Conservation (phyloP, 345 rosid genomes). For the Pelargonium nanum region DNA sequence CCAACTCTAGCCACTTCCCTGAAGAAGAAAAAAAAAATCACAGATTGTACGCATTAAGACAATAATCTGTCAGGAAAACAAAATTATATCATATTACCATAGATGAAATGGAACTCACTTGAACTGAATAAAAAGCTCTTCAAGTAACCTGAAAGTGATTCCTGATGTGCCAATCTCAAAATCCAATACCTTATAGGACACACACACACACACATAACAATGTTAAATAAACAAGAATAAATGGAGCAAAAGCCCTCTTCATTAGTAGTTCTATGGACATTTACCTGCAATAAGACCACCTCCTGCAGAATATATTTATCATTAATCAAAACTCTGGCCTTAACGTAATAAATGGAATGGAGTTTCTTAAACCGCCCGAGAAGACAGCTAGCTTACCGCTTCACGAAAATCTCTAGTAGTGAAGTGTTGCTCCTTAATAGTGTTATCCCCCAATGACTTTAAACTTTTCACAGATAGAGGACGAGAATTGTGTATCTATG, state of each 20-base stretch:
- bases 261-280: neutral
- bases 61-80: neutral
- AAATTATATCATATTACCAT: neutral
- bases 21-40: neutral
- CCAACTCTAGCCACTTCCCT: constrained; percentile 72
- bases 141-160: constrained; percentile 40
- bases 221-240: neutral
- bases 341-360: neutral
- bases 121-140: constrained; percentile 47
- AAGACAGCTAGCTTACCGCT: constrained; percentile 40
- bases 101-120: constrained; percentile 25
- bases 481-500: constrained; percentile 43
- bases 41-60: neutral
- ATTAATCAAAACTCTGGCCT: constrained; percentile 9
- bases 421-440: constrained; percentile 62
- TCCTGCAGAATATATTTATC: constrained; percentile 30
- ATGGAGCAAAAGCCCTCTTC: neutral
- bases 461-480: constrained; percentile 39
- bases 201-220: constrained; percentile 7
- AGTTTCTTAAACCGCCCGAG: neutral
- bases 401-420: constrained; percentile 52
- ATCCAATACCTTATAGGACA: constrained; percentile 33
- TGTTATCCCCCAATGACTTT: constrained; percentile 41
- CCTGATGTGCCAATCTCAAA: constrained; percentile 56
- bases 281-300: constrained; percentile 58